Base-by-base conservation (phyloP, 1,284 basidiomycete species). In the Malassezia brasiliensis region DNA sequence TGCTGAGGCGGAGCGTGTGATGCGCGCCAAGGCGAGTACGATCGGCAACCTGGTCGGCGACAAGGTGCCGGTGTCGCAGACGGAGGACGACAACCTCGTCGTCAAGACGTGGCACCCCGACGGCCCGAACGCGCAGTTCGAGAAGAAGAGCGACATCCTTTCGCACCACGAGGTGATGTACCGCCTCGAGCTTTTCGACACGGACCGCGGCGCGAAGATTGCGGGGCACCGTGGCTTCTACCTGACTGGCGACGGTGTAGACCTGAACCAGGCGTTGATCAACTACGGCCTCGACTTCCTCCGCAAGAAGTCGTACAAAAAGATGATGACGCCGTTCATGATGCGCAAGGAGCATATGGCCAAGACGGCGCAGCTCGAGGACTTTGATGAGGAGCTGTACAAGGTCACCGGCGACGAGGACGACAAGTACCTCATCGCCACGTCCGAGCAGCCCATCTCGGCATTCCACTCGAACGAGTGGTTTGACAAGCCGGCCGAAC, bases 391-490 rank as follows among this genome's bases (percentile, higher is more conserved):
- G 78, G 91, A 94, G 66, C 79, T 98, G 22, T 98, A 98, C 83
- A 94, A 96, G 80, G 86, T 93, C 59, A 85, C 86, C 61, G 76
- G 75, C 30, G 85, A 84, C 42, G 90, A 93, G 57, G 90, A 96
- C 68, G 94, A 98, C 77, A 96, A 96, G 77, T 98, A 98, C 78
- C 83, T 98, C 45, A 98, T 98, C 72, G 93, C 94, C 6, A 98
- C 93, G 47, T 94, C 90, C 32, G 94, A 98, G 77, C 93, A 98
- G 76, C 94, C 93, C 44, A 91, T 98, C 76, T 96, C 91, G 5
- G 88, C 88, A 14, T 87, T 85, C 77, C 89, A 96, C 79, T 83
- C 85, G 35, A 90, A 93, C 71, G 94, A 98, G 77, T 94, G 91
- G 86, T 91, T 98, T 76, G 91, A 96, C 73, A 83, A 83, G 74